Base-by-base conservation (phyloP, 202 grass and related monocot species). In the Schoenoplectus triqueter region DNA sequence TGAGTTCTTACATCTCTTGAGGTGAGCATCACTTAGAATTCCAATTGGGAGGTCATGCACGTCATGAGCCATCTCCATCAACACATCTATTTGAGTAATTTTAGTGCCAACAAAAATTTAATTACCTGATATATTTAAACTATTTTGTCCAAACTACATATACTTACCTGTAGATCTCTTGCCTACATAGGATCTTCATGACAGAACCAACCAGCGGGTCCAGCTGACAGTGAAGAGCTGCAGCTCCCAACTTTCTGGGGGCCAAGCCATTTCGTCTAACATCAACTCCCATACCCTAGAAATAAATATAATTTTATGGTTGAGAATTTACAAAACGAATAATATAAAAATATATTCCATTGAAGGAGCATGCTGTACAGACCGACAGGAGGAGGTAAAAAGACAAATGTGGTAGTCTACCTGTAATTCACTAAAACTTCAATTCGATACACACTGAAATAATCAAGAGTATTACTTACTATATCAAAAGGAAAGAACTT, bases 401-500 rank as follows among this genome's bases (percentile, higher is more conserved):
- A 54, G 47, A 70, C 42, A 6, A 70, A 15, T 13, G 15, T 6
- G 41, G 66, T 0, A 73, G 0, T 73, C 18, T 7, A 73, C 70
- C 48, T 73, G 3, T 19, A 73, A 74, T 74, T 54, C 0, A 22
- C 22, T 8, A 54, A 22, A 17, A 13, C 1, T 52, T 31, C 71
- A 54, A 22, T 7, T 10, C 50, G 69, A 14, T 52, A 54, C 1
- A 78, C 8, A 64, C 8, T 42, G 2, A 57, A 57, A 57, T 78
- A 8, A 5, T n/a, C 10, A 67, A 63, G 68, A 50, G 5, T 64
- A 15, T 6, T 0, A 65, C 76, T 61, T 48, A 97, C 95, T 88
- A 95, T 98, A 81, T 98, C 95, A 4, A 98, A 69, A 3, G 95
- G 92, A 86, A 90, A 88, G 80, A 98, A 95, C 41, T 95, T 98